These are phyloP conservation scores for Leucocoprinus birnbaumii DNA, from an alignment of 768 basidiomycete genomes.

Conservation along the genomic window DNA sequence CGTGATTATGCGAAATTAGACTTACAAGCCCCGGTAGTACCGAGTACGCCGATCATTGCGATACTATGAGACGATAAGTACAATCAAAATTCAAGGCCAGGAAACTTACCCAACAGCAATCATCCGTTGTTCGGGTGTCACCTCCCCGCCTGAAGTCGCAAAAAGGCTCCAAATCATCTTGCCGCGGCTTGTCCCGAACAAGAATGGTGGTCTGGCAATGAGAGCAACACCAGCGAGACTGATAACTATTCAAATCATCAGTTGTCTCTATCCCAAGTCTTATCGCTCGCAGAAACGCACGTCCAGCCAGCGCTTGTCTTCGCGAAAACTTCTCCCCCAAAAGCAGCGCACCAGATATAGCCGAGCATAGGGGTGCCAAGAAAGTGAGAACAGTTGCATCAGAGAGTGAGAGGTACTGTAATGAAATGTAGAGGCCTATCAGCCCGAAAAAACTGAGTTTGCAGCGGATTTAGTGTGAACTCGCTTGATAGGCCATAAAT, in stretches of 20 bases:
- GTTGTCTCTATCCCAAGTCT: background rate
- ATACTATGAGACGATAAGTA: conserved; percentile 33
- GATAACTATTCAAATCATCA: too few relatives aligned
- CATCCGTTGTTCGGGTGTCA: conserved; percentile 39
- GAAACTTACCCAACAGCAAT: conserved; percentile 54
- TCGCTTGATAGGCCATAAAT: too few relatives aligned
- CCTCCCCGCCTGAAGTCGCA: conserved; percentile 22
- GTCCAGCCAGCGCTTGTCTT: conserved; percentile 50
- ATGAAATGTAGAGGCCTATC: conserved; percentile 65
- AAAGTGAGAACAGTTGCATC: conserved; percentile 80
- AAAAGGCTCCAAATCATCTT: background rate
- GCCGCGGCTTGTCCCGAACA: conserved; percentile 52
- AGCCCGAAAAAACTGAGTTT: conserved; percentile 80
- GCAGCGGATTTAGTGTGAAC: background rate
- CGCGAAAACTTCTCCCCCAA: conserved; percentile 57
- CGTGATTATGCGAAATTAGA: background rate
- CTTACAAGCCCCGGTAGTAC: conserved; percentile 69
- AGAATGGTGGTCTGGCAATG: conserved; percentile 72
- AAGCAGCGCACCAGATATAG: conserved; percentile 57
- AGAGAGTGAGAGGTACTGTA: conserved; percentile 73
- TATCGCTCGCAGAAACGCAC: conserved; percentile 23
- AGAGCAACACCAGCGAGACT: conserved; percentile 77
- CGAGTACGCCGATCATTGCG: conserved; percentile 63
- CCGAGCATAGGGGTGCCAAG: conserved; percentile 64
- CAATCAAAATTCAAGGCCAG: background rate